Conservation (phyloP, 148 eudicot genomes). For the Silene latifolia region DNA sequence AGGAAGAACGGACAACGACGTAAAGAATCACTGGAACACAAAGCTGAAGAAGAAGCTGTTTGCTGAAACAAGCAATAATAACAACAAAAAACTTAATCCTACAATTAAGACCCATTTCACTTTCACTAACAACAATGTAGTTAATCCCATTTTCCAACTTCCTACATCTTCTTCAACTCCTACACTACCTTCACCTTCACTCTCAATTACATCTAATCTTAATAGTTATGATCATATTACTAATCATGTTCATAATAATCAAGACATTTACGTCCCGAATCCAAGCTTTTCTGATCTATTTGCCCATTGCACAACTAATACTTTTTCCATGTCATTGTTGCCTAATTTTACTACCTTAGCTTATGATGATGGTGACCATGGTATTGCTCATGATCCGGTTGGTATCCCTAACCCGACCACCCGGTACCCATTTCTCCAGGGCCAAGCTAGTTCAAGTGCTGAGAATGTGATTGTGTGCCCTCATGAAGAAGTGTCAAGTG, state of each 20-base stretch:
- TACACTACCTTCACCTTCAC: slow-evolving; percentile 8
- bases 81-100: slow-evolving; percentile 16
- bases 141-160: slow-evolving; percentile 17
- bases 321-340: slow-evolving; percentile 16
- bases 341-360: neutral
- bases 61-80: slow-evolving; percentile 16
- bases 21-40: slow-evolving; percentile 83
- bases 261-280: slow-evolving; percentile 12
- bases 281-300: slow-evolving; percentile 24
- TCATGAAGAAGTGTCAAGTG: slow-evolving; percentile 22
- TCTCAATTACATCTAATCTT: neutral
- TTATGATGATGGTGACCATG: neutral
- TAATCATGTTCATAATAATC: slow-evolving; percentile 7
- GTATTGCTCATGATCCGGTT: neutral
- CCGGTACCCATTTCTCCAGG: slow-evolving; percentile 7
- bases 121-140: slow-evolving; percentile 14
- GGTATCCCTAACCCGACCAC: neutral
- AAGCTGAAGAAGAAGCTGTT: slow-evolving; percentile 62
- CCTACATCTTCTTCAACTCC: slow-evolving; percentile 9
- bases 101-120: slow-evolving; percentile 16
- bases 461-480: slow-evolving; percentile 8
- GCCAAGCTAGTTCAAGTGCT: neutral
- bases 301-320: slow-evolving; percentile 22
- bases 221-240: neutral
- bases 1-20: slow-evolving; percentile 80